Conservation (phyloP, 306 rosid species). For the Abrus pulchellus region DNA sequence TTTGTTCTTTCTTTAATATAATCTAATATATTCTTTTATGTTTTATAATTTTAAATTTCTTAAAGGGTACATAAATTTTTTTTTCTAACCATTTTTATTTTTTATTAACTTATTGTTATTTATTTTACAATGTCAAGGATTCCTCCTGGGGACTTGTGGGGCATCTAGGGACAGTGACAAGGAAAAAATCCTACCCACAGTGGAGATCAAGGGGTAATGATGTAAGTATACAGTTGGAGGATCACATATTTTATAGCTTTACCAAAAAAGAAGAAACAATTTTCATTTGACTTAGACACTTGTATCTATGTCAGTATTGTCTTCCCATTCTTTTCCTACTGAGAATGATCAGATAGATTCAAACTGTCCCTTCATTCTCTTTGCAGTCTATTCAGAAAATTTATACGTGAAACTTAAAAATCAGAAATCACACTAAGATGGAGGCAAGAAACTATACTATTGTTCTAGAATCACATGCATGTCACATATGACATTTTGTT, state of each 20-base stretch:
- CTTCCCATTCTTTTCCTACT: not conserved
- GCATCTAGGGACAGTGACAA: too few relatives aligned
- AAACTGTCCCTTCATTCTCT: not conserved
- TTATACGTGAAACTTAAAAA: not conserved
- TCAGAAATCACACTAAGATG: constrained; percentile 17
- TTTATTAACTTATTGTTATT: too few relatives aligned
- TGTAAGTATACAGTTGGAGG: not conserved
- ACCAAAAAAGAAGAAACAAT: not conserved
- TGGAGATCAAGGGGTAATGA: not conserved
- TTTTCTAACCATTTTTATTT: too few relatives aligned
- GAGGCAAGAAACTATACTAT: not conserved
- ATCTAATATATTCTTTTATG: not conserved
- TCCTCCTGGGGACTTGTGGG: too few relatives aligned
- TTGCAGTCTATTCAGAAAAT: not conserved
- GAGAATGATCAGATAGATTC: not conserved
- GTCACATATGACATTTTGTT: too few relatives aligned
- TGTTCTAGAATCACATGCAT: not conserved
- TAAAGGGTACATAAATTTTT: not conserved
- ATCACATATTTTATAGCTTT: too few relatives aligned
- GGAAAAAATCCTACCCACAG: too few relatives aligned
- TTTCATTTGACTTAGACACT: not conserved
- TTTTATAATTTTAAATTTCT: not conserved
- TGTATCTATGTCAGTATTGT: not conserved
- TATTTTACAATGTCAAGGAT: too few relatives aligned
- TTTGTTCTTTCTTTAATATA: not conserved